Conservation (phyloP, 2,329 filamentous ascomycete species). For the Tolypocladium paradoxum region DNA sequence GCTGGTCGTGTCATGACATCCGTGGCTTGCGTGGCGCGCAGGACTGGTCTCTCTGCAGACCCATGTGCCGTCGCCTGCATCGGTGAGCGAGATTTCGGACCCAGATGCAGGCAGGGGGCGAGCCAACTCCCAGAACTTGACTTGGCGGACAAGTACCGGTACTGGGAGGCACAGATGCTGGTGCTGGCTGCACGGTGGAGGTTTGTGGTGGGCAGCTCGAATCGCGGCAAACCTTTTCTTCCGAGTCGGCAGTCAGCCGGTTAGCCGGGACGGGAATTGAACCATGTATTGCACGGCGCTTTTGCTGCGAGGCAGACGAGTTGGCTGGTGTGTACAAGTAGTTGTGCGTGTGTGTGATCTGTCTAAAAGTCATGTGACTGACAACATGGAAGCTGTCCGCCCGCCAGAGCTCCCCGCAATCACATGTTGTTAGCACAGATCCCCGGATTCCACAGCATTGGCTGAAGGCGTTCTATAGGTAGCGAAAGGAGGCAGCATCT, state of each 20-base stretch:
- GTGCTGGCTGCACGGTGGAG: not conserved
- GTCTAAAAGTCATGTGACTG: not conserved
- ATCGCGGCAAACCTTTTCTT: not conserved
- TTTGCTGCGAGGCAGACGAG: not conserved
- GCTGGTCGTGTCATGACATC: not conserved
- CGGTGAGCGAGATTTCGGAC: not conserved
- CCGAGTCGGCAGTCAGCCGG: not conserved
- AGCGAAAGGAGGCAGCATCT: not conserved
- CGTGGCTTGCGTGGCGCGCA: not conserved
- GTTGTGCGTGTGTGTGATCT: not conserved
- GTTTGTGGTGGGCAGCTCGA: not conserved
- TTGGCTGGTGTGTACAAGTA: not conserved
- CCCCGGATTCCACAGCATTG: not conserved
- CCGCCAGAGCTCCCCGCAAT: not conserved
- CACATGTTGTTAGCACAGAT: not conserved
- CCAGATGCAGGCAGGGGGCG: no score
- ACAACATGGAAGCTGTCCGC: not conserved
- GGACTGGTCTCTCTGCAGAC: not conserved
- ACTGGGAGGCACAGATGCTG: not conserved
- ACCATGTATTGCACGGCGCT: not conserved
- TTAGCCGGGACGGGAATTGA: not conserved
- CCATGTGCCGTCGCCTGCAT: not conserved
- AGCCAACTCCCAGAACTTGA: no score
- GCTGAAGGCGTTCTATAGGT: not conserved
- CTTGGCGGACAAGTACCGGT: slow-evolving; percentile 2